Evolutionary conservation across 176 grass and related monocot species (phyloP).

Genomic region (Luzula sylvatica): DNA sequence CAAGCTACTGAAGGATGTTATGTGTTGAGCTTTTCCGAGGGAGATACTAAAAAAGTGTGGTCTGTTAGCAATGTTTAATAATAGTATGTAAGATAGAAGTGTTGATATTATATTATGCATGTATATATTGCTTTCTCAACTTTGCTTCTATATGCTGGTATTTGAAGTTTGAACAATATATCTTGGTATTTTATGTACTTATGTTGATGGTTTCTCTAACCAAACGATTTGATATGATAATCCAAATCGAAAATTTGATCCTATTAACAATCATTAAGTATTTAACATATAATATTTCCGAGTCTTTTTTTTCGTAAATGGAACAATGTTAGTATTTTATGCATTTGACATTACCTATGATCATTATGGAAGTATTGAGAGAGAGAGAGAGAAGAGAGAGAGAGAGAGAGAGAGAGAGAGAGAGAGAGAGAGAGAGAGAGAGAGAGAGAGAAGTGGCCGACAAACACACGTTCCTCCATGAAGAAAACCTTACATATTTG

Average conservation of each 20-base stretch:
- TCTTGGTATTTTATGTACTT: slow-evolving; percentile 4
- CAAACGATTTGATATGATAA: too few species aligned
- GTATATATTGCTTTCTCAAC: neutral
- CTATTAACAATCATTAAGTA: too few species aligned
- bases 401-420: slow-evolving; percentile 20
- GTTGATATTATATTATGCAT: slow-evolving; percentile 11
- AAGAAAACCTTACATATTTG: slow-evolving; percentile 15
- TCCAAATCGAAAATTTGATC: too few species aligned
- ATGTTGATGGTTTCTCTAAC: too few species aligned
- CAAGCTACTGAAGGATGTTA: slow-evolving; percentile 98
- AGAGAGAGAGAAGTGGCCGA: slow-evolving; percentile 62
- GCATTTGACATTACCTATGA: neutral
- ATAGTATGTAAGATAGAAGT: slow-evolving; percentile 9
- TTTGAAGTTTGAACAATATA: slow-evolving; percentile 4
- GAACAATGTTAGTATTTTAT: too few species aligned
- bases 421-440: neutral
- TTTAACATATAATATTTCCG: too few species aligned
- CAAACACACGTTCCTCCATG: slow-evolving; percentile 46
- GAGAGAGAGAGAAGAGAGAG: neutral
- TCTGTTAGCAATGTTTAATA: neutral
- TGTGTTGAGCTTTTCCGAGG: slow-evolving; percentile 35
- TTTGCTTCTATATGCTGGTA: slow-evolving; percentile 1
- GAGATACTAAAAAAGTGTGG: neutral
- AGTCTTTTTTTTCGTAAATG: too few species aligned
- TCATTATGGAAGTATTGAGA: neutral